Conservation (phyloP, 2,329 filamentous ascomycete species). For the Pyrenochaeta sp. region DNA sequence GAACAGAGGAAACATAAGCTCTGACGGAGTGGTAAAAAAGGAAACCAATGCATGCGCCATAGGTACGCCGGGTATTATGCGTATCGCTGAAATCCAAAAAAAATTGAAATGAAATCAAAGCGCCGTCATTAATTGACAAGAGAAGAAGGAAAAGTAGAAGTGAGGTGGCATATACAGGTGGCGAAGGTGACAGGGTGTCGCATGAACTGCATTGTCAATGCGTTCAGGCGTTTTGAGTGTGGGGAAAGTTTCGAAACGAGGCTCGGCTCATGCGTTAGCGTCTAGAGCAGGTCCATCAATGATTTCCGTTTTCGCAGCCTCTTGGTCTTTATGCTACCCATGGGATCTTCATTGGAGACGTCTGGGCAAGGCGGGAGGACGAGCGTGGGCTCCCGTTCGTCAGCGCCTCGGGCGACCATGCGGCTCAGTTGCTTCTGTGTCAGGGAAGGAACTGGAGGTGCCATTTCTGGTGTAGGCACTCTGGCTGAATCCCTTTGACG, state of each 20-base stretch:
- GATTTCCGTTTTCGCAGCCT: slow-evolving; percentile 48
- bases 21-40: not conserved
- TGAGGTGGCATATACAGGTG: slow-evolving; percentile 8
- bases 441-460: slow-evolving; percentile 30
- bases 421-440: slow-evolving; percentile 27
- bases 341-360: slow-evolving; percentile 21
- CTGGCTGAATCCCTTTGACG: slow-evolving; percentile 20
- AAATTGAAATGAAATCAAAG: too few species aligned
- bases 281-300: slow-evolving; percentile 43
- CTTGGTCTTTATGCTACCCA: slow-evolving; percentile 33
- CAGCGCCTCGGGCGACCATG: slow-evolving; percentile 46
- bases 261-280: slow-evolving; percentile 5
- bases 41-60: slow-evolving; percentile 6
- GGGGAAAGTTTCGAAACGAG: slow-evolving; percentile 27
- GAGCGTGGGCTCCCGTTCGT: slow-evolving; percentile 46
- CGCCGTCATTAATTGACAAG: not conserved
- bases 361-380: slow-evolving; percentile 44
- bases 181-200: slow-evolving; percentile 10
- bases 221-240: slow-evolving; percentile 17
- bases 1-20: not conserved
- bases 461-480: slow-evolving; percentile 32
- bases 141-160: not conserved
- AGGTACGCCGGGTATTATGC: slow-evolving; percentile 23
- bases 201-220: slow-evolving; percentile 19
- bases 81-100: not conserved